Conservation (phyloP, 1,284 basidiomycete species). For the Tremellales sp. region DNA sequence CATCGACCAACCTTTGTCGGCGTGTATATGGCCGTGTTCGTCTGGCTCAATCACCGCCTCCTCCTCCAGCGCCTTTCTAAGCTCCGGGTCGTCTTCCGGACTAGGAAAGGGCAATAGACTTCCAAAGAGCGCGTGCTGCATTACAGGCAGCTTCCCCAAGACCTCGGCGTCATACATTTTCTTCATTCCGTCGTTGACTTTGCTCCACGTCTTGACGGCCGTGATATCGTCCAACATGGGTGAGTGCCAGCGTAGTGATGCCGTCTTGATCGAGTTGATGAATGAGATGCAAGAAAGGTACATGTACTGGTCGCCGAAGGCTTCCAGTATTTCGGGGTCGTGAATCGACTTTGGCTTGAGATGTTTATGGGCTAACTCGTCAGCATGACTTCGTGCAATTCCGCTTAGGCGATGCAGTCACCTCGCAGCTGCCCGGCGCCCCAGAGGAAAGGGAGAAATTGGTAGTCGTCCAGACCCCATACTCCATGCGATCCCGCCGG, state of each 20-base stretch:
- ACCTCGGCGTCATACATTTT: slow-evolving; percentile 99
- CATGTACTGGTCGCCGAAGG: slow-evolving; percentile 89
- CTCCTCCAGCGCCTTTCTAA: slow-evolving; percentile 42
- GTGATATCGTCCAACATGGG: slow-evolving; percentile 99
- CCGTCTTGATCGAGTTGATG: slow-evolving; percentile 96
- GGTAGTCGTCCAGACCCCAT: slow-evolving; percentile 97
- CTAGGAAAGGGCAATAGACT: slow-evolving; percentile 65
- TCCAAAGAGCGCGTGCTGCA: slow-evolving; percentile 95
- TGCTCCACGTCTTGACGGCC: slow-evolving; percentile 93
- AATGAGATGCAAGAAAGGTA: slow-evolving; percentile 95
- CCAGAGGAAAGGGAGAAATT: slow-evolving; percentile 91
- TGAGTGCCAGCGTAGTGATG: slow-evolving; percentile 94
- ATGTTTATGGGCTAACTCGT: slow-evolving; percentile 78
- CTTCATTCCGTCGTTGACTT: slow-evolving; percentile 95
- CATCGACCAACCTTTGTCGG: slow-evolving; percentile 66
- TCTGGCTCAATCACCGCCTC: slow-evolving; percentile 51
- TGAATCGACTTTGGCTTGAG: slow-evolving; percentile 90
- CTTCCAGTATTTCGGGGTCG: slow-evolving; percentile 85
- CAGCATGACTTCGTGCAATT: too few species aligned
- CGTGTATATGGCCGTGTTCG: slow-evolving; percentile 63
- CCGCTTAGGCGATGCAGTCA: slow-evolving; percentile 23
- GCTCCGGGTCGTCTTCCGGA: slow-evolving; percentile 45
- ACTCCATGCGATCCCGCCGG: slow-evolving; percentile 97
- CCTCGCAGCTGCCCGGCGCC: slow-evolving; percentile 71
- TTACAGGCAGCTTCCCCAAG: slow-evolving; percentile 88